Percentiles rank a stretch among this genome's conserved stretches.
These are phyloP conservation scores for Chaetomium olivaceum DNA, from an alignment of 2,329 filamentous ascomycete species.

Conservation along the genomic window DNA sequence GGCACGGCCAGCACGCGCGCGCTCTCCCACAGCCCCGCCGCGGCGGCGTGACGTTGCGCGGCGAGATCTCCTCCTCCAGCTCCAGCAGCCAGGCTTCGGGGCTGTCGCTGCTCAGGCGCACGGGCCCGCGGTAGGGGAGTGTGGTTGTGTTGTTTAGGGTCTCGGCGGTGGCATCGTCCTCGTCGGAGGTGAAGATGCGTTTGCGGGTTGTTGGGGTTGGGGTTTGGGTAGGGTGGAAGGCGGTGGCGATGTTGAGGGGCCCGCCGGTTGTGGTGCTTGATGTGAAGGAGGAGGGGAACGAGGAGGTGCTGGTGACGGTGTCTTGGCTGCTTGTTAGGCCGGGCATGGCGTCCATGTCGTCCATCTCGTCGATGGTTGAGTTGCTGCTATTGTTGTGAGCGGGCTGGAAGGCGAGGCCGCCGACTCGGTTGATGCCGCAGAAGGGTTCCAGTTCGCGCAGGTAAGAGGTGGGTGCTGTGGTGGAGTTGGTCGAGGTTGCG, in stretches of 20 bases:
- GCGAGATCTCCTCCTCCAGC: slow-evolving; percentile 43
- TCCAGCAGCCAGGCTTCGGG: slow-evolving; percentile 35
- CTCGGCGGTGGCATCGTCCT: slow-evolving; percentile 37
- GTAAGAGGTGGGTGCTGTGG: slow-evolving; percentile 22
- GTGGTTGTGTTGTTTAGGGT: slow-evolving; percentile 10
- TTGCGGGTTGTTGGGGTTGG: slow-evolving; percentile 42
- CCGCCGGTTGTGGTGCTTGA: slow-evolving; percentile 23
- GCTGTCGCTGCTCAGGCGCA: slow-evolving; percentile 29
- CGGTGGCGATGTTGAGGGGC: slow-evolving; percentile 15
- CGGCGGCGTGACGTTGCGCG: slow-evolving; percentile 43
- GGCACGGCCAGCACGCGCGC: slow-evolving; percentile 53
- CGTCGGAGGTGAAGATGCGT: slow-evolving; percentile 49
- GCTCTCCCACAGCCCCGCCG: slow-evolving; percentile 35
- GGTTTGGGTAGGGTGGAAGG: not conserved
- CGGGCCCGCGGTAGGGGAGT: slow-evolving; percentile 29
- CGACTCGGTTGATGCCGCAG: slow-evolving; percentile 76
- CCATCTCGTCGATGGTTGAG: not conserved
- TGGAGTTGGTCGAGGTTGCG: slow-evolving; percentile 20
- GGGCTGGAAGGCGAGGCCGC: slow-evolving; percentile 65
- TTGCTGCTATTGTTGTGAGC: slow-evolving; percentile 25
- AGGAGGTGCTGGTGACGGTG: slow-evolving; percentile 43
- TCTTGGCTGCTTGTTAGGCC: slow-evolving; percentile 52
- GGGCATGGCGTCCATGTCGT: not conserved
- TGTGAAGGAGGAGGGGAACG: slow-evolving; percentile 31
- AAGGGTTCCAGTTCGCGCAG: slow-evolving; percentile 72